Conservation (phyloP, 768 basidiomycete species). For the Russula foetens region DNA sequence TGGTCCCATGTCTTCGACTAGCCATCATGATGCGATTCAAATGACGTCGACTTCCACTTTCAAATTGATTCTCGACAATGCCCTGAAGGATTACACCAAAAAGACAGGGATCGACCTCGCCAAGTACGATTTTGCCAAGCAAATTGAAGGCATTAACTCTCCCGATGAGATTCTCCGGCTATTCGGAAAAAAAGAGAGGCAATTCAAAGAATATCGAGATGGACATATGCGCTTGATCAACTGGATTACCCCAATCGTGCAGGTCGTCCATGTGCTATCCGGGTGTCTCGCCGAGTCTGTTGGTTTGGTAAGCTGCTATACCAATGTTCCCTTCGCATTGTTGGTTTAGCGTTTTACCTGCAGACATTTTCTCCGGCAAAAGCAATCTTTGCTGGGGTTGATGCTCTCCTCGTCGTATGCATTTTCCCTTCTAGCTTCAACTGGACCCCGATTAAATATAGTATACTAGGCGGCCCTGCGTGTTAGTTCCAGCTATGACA, state of each 20-base stretch:
- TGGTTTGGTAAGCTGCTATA: not conserved
- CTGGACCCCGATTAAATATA: not conserved
- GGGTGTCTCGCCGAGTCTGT: not conserved
- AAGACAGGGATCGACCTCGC: conserved; percentile 6
- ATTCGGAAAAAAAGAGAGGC: not conserved
- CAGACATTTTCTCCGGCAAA: not conserved
- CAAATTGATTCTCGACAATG: not conserved
- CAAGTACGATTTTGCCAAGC: not conserved
- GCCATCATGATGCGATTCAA: not conserved
- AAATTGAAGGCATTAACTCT: not conserved
- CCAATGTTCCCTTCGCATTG: not conserved
- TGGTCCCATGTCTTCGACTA: not conserved
- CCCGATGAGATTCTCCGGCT: not conserved
- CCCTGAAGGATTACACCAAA: not conserved
- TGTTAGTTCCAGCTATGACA: conserved; percentile 5
- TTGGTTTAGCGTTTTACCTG: not conserved
- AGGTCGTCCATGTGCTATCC: not conserved
- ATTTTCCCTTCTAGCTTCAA: not conserved
- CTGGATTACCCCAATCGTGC: not conserved
- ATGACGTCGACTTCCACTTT: not conserved
- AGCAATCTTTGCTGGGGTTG: conserved; percentile 3
- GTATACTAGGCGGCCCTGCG: not conserved
- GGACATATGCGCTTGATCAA: conserved; percentile 4
- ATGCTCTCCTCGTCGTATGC: conserved; percentile 1
- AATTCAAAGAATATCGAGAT: conserved; percentile 6